Evolutionary conservation across 148 eudicot genomes (phyloP).

Genomic region (Agrostemma githago): DNA sequence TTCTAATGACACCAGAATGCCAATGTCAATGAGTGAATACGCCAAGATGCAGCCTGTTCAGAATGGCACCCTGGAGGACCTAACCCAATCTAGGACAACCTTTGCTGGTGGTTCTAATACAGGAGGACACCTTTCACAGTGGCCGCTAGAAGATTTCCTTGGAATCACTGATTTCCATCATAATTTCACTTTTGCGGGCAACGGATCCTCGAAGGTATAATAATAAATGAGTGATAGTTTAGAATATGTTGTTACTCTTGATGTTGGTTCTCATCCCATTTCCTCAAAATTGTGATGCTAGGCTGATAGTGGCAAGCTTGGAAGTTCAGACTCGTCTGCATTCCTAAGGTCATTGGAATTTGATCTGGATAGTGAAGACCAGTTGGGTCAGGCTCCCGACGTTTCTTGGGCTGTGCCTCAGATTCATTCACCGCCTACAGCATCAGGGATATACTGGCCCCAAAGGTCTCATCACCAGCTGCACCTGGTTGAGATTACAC

Average conservation of each 20-base stretch:
- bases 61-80: slow-evolving; percentile 36
- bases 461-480: slow-evolving; percentile 30
- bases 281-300: slow-evolving; percentile 20
- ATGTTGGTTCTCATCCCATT: background rate
- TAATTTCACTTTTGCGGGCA: slow-evolving; percentile 41
- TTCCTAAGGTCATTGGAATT: slow-evolving; percentile 51
- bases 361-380: slow-evolving; percentile 64
- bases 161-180: slow-evolving; percentile 56
- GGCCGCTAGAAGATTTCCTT: slow-evolving; percentile 69
- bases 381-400: slow-evolving; percentile 78
- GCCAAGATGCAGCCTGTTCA: slow-evolving; percentile 39
- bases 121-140: slow-evolving; percentile 47
- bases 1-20: slow-evolving; percentile 30
- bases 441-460: slow-evolving; percentile 77
- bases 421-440: slow-evolving; percentile 76
- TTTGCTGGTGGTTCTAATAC: slow-evolving; percentile 53
- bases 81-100: slow-evolving; percentile 40
- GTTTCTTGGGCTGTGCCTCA: slow-evolving; percentile 61
- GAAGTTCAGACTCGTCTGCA: slow-evolving; percentile 65
- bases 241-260: background rate
- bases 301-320: slow-evolving; percentile 82
- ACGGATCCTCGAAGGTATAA: slow-evolving; percentile 70
- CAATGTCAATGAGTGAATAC: slow-evolving; percentile 40
- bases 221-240: background rate
- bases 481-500: slow-evolving; percentile 26